A percentile compares a stretch with the other conserved stretches of the same genome.
Conservation (phyloP, 129 eudicot genomes). For the Tagetes erecta region DNA sequence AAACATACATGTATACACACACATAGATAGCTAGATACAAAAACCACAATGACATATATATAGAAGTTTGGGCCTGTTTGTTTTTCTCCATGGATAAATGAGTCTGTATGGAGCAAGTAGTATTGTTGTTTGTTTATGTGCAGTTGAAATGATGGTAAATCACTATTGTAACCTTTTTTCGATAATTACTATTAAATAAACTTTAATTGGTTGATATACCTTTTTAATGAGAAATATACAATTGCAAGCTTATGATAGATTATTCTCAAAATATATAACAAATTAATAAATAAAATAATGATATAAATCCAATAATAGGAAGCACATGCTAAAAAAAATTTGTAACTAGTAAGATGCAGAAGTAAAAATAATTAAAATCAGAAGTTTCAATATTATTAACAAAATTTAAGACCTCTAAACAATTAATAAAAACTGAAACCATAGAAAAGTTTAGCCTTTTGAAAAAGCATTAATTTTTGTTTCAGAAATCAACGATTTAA, state of each 20-base stretch:
- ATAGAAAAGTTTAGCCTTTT: not conserved
- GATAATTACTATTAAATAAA: not conserved
- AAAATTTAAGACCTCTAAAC: not conserved
- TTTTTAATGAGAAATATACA: not conserved
- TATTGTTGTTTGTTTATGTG: not conserved
- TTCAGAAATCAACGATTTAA: not conserved
- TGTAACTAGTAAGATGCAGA: not conserved
- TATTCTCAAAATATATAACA: not conserved
- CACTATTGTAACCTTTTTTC: not conserved
- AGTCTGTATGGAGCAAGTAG: not conserved
- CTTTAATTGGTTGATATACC: not conserved
- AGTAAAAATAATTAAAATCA: not conserved
- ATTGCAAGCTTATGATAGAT: not conserved
- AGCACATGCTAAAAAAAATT: not conserved
- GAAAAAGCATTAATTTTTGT: not conserved
- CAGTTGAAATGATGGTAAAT: not conserved
- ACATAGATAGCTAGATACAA: not conserved
- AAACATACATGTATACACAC: not conserved
- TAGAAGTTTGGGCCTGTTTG: not conserved
- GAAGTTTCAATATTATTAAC: not conserved
- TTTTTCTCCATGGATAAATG: not conserved
- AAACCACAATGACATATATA: not conserved
- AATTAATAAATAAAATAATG: not conserved
- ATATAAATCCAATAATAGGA: slow-evolving; percentile 6
- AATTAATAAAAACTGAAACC: not conserved